phyloP scores from a whole-genome alignment of 1,284 basidiomycete genomes.

The Tilletia indica region DNA sequence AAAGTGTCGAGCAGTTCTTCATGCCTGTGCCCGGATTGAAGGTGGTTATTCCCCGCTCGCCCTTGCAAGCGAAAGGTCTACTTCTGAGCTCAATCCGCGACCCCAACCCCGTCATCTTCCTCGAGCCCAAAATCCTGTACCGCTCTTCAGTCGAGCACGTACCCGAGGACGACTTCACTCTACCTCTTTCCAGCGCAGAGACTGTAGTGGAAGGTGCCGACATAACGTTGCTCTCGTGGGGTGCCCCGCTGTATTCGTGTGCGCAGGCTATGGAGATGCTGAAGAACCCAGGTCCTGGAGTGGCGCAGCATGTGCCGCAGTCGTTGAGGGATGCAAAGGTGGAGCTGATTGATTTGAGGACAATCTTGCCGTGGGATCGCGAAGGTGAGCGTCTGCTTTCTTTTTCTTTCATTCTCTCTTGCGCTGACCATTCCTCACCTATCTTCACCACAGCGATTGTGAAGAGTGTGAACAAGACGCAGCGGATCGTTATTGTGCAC shows the following conservation, averaged over 20 bases:
- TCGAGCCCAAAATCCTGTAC: constrained; percentile 90
- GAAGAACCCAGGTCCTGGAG: constrained; percentile 65
- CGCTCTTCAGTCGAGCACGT: constrained; percentile 87
- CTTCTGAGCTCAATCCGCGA: constrained; percentile 81
- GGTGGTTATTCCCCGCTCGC: constrained; percentile 87
- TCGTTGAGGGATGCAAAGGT: constrained; percentile 71
- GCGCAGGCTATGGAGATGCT: constrained; percentile 74
- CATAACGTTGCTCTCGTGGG: constrained; percentile 84
- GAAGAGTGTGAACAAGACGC: constrained; percentile 40
- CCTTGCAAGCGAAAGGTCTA: constrained; percentile 89
- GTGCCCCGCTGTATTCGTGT: constrained; percentile 86
- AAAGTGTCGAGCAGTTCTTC: constrained; percentile 54
- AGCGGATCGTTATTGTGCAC: constrained; percentile 46
- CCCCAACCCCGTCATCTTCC: constrained; percentile 87
- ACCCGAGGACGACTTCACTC: constrained; percentile 77
- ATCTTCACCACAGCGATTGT: constrained; percentile 24
- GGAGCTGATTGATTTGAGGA: constrained; percentile 85
- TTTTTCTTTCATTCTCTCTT: constrained; percentile 10
- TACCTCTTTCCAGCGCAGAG: constrained; percentile 79
- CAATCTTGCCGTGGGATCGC: constrained; percentile 85
- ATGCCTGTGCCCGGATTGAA: constrained; percentile 78
- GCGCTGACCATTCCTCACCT: background rate
- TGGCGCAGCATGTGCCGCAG: constrained; percentile 70
- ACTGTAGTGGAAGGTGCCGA: constrained; percentile 72
- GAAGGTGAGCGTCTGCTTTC: constrained; percentile 57